A percentile compares a stretch with the other conserved stretches of the same genome.
Evolutionary conservation across 768 basidiomycete genomes (phyloP).

Genomic region (Lactarius akahatsu): DNA sequence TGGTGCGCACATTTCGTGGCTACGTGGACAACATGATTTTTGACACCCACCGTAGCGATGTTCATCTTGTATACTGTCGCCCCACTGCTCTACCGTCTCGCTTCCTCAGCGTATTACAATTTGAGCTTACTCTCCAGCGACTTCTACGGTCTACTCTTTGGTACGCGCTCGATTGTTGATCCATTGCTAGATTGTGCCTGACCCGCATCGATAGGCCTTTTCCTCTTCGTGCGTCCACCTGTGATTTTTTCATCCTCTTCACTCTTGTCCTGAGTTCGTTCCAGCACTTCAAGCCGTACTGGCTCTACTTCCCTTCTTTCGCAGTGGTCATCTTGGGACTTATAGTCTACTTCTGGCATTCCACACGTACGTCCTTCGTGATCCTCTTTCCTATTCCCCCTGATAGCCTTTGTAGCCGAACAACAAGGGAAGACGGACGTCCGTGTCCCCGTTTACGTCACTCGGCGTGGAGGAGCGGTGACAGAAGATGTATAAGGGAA

Average conservation of each 20-base stretch:
- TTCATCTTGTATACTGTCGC: conserved; percentile 82
- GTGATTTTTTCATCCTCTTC: not conserved
- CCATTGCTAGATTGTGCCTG: conserved; percentile 15
- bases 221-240: conserved; percentile 48
- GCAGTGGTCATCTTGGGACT: conserved; percentile 68
- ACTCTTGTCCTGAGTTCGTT: conserved; percentile 7
- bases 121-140: conserved; percentile 83
- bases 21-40: not conserved
- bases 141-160: conserved; percentile 85
- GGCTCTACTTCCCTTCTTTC: conserved; percentile 86
- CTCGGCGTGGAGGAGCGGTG: conserved; percentile 25
- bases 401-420: conserved; percentile 51
- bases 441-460: conserved; percentile 57
- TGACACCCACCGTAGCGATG: conserved; percentile 55
- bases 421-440: conserved; percentile 67
- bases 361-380: conserved; percentile 59
- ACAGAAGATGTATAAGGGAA: not conserved
- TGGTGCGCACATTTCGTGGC: conserved; percentile 31
- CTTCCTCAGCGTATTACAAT: conserved; percentile 85
- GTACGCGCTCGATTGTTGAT: conserved; percentile 27
- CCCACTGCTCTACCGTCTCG: conserved; percentile 80
- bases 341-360: conserved; percentile 83
- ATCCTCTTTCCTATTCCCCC: not conserved
- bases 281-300: conserved; percentile 80
- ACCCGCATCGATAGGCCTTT: conserved; percentile 39